Evolutionary conservation across 352 stramenopile genomes (phyloP), one percentile per base, ranked within the genome.

Genomic region (Globisporangium nagaii): DNA sequence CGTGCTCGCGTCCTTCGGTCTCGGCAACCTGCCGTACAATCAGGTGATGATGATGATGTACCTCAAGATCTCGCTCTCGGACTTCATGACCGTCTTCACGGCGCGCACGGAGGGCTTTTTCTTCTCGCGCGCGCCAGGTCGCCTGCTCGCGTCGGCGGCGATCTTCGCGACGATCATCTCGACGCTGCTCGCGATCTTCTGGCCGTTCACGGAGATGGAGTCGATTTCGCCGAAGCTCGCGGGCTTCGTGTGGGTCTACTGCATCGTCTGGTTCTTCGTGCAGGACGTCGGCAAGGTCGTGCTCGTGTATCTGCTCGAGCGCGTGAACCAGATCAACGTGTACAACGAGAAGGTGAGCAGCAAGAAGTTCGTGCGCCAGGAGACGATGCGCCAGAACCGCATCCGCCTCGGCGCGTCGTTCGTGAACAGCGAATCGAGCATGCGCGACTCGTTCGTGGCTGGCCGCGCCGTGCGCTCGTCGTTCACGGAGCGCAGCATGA

Each of bases 31-130:
- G 40, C 65, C 79, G 47, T 97, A 96, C 59, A 73, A 88, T 52
- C 79, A 97, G 70, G 84, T 98, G 45, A 91, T 86, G 58, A 96
- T 85, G 62, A 78, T 95, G 58, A 94, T 98, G 59, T 98, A 98
- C 74, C 77, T 98, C 34, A 96, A 98, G 71, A 83, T 98, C 34
- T 96, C 90, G 28, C 79, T 98, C 11, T 95, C 88, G 2, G 88
- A 97, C 58, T 97, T 97, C 58, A 80, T 98, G 41, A 97, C 93
- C 11, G 81, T 98, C 4, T 97, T 97, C 66, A 87, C 87, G 28
- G 84, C 88, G 19, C 77, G 89, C 47, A 95, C 83, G 3, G 75
- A 89, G 4, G 61, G 66, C 9, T 85, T 94, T 52, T 96, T 97
- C 65, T 96, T 82, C 51, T 74, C 83, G 41, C 70, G 81, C 34